Base-by-base conservation (phyloP, 1,139 yeast species). In the Debaryomyces coudertii region DNA sequence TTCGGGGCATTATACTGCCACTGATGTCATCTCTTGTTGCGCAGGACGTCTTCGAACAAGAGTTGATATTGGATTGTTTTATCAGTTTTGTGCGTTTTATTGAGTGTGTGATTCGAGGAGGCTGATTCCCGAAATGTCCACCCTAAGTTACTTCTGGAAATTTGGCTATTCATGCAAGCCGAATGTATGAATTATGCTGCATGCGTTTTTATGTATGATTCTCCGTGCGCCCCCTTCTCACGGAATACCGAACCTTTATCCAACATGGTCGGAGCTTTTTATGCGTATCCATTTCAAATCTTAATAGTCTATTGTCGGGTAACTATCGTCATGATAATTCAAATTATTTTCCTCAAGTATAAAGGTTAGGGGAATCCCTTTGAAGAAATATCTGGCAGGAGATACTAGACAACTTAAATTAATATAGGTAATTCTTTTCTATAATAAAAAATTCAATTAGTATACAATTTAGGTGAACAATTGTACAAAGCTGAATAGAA, bases 291-390 rank as follows among this genome's bases (percentile, higher is more conserved):
- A 36, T 36, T 27, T 29, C 35, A 38, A 25, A 38, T 38, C 41
- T 38, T 16, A 25, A 28, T 20, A 5, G 30, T 11, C 8, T 36
- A 15, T 36, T 38, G 41, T 38, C 41, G 41, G 41, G 41, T 38
- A 38, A 38, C 41, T 20, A 20, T 38, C 14, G 41, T 38, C 41
- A 38, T 38, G 40, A 38, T 38, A 38, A 28, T 36, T 28, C 41
- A 8, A 20, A 38, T 38, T 38, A 38, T 38, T 38, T 28, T 27
- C 41, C 33, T 28, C 2, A 33, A 34, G 22, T 42, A 42, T 34
- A 42, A 34, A 42, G 38, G 38, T 35, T 35, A 16, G 44, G 35
- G 31, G 28, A 30, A 29, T 28, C 34, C 42, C 23, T 28, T 3
- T n/a, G 7, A 1, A 14, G 7, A 20, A 38, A 27, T 29, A n/a